Conservation (phyloP, 495 filamentous ascomycete genomes). For the Podospora comata region DNA sequence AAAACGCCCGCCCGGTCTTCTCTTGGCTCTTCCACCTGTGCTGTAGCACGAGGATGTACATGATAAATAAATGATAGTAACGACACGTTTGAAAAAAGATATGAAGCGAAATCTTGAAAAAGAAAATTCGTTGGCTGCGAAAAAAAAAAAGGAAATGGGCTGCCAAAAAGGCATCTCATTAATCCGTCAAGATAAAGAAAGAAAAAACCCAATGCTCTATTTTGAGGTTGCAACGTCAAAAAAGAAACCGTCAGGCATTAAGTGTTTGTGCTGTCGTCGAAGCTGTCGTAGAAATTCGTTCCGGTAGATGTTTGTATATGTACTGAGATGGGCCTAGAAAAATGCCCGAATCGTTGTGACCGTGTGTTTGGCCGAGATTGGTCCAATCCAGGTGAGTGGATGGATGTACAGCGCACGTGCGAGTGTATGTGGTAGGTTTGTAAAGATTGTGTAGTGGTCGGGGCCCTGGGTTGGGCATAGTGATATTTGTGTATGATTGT, state of each 20-base stretch:
- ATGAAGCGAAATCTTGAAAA: not conserved
- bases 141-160: constrained; percentile 3
- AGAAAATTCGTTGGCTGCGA: not conserved
- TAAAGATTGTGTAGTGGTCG: constrained; percentile 2
- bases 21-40: not conserved
- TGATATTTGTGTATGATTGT: constrained; percentile 8
- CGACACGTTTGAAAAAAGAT: constrained; percentile 4
- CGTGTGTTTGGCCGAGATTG: not conserved
- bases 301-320: constrained; percentile 4
- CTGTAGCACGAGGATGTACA: not conserved
- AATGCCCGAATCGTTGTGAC: not conserved
- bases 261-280: constrained; percentile 16
- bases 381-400: not conserved
- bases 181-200: constrained; percentile 5
- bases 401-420: constrained; percentile 4
- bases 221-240: constrained; percentile 2
- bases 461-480: not conserved
- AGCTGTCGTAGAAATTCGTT: constrained; percentile 27
- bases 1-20: not conserved
- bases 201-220: constrained; percentile 7
- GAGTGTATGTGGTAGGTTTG: constrained; percentile 6
- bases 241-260: constrained; percentile 20
- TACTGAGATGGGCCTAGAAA: constrained; percentile 1
- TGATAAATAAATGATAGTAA: not conserved
- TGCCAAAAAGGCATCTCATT: constrained; percentile 10